Evolutionary conservation across 345 rosid species (phyloP).

Genomic region (Camelina sativa): DNA sequence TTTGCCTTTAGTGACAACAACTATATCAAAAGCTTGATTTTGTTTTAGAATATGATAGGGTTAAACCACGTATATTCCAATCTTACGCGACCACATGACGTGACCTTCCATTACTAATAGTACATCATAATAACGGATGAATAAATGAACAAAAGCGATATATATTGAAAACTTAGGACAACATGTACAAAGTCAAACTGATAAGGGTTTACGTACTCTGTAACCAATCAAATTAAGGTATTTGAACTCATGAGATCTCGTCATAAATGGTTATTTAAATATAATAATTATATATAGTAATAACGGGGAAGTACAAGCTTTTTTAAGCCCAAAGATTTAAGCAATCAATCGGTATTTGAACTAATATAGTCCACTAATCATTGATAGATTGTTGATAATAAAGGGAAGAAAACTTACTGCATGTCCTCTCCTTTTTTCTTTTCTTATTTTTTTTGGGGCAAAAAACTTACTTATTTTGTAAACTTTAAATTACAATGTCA

Average conservation of each 20-base stretch:
- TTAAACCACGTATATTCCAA: neutral
- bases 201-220: constrained; percentile 12
- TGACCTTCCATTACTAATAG: neutral
- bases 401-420: neutral
- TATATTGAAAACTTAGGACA: constrained; percentile 2
- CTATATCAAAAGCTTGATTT: neutral
- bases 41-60: neutral
- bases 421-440: no score
- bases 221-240: constrained; percentile 3
- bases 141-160: neutral
- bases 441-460: no score
- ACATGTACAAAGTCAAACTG: constrained; percentile 31
- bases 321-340: neutral
- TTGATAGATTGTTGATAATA: neutral
- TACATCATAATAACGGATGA: neutral
- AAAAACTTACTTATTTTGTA: no score
- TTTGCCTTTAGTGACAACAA: neutral
- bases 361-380: neutral
- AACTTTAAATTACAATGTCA: neutral
- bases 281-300: neutral
- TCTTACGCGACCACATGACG: constrained; percentile 23
- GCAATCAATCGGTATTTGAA: constrained; percentile 4
- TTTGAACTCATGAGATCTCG: neutral
- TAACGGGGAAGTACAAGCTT: neutral
- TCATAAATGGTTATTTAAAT: neutral